Percentiles rank a stretch among this genome's conserved stretches.
Evolutionary conservation across 2,329 filamentous ascomycete genomes (phyloP).

Genomic region (Sporothrix luriei): DNA sequence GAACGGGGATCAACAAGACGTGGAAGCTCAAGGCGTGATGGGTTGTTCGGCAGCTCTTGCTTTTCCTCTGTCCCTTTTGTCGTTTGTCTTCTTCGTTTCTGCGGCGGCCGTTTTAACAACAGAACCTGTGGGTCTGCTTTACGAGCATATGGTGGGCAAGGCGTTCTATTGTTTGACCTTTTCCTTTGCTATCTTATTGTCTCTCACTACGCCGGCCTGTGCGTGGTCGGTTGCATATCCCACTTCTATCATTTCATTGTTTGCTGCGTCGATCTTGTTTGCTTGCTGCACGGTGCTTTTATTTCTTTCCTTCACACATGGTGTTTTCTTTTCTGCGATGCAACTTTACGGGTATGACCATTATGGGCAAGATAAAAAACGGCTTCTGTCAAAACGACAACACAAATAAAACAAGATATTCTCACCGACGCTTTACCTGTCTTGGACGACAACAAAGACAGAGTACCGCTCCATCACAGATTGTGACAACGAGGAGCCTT

Average conservation of each 20-base stretch:
- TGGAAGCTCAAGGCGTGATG: slow-evolving; percentile 55
- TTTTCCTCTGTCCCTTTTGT: background rate
- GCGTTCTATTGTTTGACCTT: background rate
- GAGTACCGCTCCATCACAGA: too few relatives aligned
- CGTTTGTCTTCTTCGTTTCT: background rate
- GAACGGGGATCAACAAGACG: slow-evolving; percentile 58
- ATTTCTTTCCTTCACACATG: background rate
- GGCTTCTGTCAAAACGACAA: slow-evolving; percentile 13
- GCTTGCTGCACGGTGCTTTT: background rate
- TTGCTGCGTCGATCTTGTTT: background rate
- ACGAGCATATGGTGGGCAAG: background rate
- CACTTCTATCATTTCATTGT: background rate
- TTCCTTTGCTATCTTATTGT: background rate
- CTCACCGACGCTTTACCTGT: too few relatives aligned
- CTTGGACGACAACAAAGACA: too few relatives aligned
- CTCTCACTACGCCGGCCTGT: background rate
- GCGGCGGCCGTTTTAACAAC: background rate
- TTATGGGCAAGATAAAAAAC: slow-evolving; percentile 7
- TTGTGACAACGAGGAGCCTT: background rate
- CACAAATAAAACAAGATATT: slow-evolving; percentile 1
- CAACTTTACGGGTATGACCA: slow-evolving; percentile 10
- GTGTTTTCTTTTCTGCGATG: background rate
- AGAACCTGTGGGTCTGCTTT: background rate
- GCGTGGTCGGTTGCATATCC: slow-evolving; percentile 1
- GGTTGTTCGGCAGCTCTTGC: background rate